Conservation (phyloP, 2,329 filamentous ascomycete species). For the Pestalotiopsis sp. region DNA sequence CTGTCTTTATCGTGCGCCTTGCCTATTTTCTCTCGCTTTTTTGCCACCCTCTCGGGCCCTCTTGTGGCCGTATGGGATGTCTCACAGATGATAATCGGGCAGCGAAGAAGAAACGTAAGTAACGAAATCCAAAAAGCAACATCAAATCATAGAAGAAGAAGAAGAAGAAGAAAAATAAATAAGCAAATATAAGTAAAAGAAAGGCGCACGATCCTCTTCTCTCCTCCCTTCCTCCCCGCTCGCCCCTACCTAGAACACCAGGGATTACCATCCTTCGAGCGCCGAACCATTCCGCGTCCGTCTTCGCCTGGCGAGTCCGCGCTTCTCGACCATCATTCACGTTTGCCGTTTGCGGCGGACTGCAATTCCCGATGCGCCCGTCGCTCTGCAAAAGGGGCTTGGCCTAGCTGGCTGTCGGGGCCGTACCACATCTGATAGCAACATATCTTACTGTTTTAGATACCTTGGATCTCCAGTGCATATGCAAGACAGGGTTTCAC, state of each 20-base stretch:
- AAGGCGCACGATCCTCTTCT: background rate
- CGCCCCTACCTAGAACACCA: background rate
- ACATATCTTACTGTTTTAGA: too few relatives aligned
- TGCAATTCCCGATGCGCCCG: background rate
- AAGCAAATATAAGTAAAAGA: background rate
- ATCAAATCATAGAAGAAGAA: background rate
- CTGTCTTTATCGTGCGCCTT: too few relatives aligned
- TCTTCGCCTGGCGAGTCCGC: background rate
- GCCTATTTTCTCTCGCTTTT: too few relatives aligned
- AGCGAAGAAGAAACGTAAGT: background rate
- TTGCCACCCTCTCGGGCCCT: too few relatives aligned
- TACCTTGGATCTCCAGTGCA: too few relatives aligned
- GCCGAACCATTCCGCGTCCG: background rate
- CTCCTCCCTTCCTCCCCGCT: background rate
- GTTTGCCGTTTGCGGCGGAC: background rate
- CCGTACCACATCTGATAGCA: too few relatives aligned
- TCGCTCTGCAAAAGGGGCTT: too few relatives aligned
- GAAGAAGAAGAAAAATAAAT: background rate
- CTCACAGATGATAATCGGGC: too few relatives aligned
- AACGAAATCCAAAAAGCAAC: background rate
- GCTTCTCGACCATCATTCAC: background rate
- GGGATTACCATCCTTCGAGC: background rate
- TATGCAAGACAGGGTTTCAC: too few relatives aligned
- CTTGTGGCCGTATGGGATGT: too few relatives aligned
- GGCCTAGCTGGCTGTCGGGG: too few relatives aligned